Percentiles rank a stretch among this genome's conserved stretches.
phyloP scores from a whole-genome alignment of 1,284 basidiomycete species.

The Ganoderma leucocontextum region DNA sequence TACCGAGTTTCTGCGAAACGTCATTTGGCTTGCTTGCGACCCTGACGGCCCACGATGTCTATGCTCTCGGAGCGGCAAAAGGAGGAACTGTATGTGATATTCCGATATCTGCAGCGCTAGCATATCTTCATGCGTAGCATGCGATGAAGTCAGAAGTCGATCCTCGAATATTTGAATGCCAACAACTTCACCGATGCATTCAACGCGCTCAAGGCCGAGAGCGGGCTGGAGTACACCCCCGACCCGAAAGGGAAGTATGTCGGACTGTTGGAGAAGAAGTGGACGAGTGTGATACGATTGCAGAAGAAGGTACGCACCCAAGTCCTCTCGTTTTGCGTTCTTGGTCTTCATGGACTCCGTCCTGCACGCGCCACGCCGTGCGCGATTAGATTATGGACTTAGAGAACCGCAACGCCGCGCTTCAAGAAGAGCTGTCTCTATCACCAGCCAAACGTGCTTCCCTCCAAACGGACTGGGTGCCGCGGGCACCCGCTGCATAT shows the following conservation, averaged over 20 bases:
- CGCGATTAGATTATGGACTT: slow-evolving; percentile 74
- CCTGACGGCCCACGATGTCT: slow-evolving; percentile 33
- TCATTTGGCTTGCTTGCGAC: slow-evolving; percentile 6
- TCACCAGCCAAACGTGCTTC: slow-evolving; percentile 38
- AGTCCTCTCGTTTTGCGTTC: background rate
- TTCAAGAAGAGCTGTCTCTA: slow-evolving; percentile 56
- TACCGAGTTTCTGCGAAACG: slow-evolving; percentile 17
- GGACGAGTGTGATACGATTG: slow-evolving; percentile 81
- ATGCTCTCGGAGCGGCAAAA: slow-evolving; percentile 66
- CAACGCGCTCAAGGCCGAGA: slow-evolving; percentile 68
- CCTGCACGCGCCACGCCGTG: slow-evolving; percentile 2
- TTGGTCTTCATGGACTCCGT: slow-evolving; percentile 3
- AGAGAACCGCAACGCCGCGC: slow-evolving; percentile 68
- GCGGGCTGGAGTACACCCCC: slow-evolving; percentile 36
- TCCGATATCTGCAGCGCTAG: slow-evolving; percentile 18
- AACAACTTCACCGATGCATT: slow-evolving; percentile 69
- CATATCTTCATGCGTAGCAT: slow-evolving; percentile 23
- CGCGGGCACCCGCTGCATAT: slow-evolving; percentile 68
- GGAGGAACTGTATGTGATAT: slow-evolving; percentile 73
- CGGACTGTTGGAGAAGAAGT: slow-evolving; percentile 84
- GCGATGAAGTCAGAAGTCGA: slow-evolving; percentile 72
- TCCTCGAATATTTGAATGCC: slow-evolving; percentile 80
- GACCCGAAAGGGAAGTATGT: slow-evolving; percentile 68
- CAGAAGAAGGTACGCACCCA: slow-evolving; percentile 74
- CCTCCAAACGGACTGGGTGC: slow-evolving; percentile 72